Base-by-base conservation (phyloP, 2,329 filamentous ascomycete species). In the Monosporascus ibericus region DNA sequence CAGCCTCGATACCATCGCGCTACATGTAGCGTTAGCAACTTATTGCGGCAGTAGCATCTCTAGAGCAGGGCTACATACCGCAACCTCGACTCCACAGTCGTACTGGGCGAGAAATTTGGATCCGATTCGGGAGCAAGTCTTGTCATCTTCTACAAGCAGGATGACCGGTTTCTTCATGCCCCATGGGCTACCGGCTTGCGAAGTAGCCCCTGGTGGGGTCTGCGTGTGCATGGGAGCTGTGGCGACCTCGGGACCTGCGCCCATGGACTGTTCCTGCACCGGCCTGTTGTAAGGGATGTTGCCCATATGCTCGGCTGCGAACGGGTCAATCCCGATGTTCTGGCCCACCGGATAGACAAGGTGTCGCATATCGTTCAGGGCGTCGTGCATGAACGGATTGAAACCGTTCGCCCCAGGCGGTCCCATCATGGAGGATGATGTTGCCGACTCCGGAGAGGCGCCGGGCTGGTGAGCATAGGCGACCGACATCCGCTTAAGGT, bases 271-370 rank as follows among this genome's bases (percentile, higher is more conserved):
- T 2, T 76, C 72, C 48, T 78, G 76, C 53, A 87, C 90, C 3
- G 88, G 78, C 17, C 82, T 90, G 8, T 86, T 78, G 66, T 96
- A 97, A 0, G 92, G 90, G 52, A 96, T 95, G 67, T 95, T 96
- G 72, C 92, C 85, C 65, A 96, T 90, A 65, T 96, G 91, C 62
- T 96, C 92, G 61, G 89, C 87, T 66, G 92, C 92, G 79, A 95
- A 94, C 1, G 92, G 92, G 65, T 96, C 92, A 59, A 96, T 96
- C 50, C 92, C 92, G 59, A 95, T 89, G 0, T 87, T 94, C 58
- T 91, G 85, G 18, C 92, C 92, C 17, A 95, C 90, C 0, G 92
- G 92, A 66, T 96, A 97, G 9, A 96, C 91, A 50, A 95, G 81
- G 57, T 82, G 80, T 44, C 80, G 73, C 57, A 81, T 75, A 55